phyloP scores from a whole-genome alignment of 106 monocot genomes.

The Phalaenopsis aphrodite region DNA sequence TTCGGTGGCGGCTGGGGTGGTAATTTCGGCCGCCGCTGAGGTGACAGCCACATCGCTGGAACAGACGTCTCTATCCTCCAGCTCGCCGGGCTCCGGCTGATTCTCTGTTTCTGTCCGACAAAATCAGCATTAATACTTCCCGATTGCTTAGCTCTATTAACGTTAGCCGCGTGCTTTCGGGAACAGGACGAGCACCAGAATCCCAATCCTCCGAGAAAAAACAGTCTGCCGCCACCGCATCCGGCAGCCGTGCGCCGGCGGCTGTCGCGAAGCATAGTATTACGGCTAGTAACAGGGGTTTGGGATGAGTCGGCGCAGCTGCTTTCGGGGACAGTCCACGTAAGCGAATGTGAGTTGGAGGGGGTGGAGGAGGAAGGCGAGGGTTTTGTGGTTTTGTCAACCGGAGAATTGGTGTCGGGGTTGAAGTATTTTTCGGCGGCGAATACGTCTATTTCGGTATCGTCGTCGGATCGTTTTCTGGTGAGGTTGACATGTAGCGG shows the following conservation, averaged over 20 bases:
- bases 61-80: neutral
- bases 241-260: neutral
- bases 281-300: slow-evolving; percentile 31
- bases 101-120: neutral
- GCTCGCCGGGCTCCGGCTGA: neutral
- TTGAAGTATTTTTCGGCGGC: slow-evolving; percentile 63
- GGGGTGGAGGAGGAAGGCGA: no score
- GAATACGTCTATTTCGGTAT: slow-evolving; percentile 54
- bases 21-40: neutral
- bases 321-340: slow-evolving; percentile 5
- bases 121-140: neutral
- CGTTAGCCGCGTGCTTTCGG: slow-evolving; percentile 14
- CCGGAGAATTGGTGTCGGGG: neutral
- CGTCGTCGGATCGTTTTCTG: slow-evolving; percentile 3
- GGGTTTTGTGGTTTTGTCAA: neutral
- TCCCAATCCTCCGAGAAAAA: neutral
- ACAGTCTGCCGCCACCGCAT: neutral
- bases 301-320: slow-evolving; percentile 11
- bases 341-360: neutral
- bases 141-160: slow-evolving; percentile 4
- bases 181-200: slow-evolving; percentile 30
- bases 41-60: neutral
- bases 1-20: neutral
- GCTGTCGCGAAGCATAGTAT: slow-evolving; percentile 12
- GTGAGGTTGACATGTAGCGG: neutral